phyloP scores from a whole-genome alignment of 345 rosid genomes.

The Eucalyptus dawsonii region DNA sequence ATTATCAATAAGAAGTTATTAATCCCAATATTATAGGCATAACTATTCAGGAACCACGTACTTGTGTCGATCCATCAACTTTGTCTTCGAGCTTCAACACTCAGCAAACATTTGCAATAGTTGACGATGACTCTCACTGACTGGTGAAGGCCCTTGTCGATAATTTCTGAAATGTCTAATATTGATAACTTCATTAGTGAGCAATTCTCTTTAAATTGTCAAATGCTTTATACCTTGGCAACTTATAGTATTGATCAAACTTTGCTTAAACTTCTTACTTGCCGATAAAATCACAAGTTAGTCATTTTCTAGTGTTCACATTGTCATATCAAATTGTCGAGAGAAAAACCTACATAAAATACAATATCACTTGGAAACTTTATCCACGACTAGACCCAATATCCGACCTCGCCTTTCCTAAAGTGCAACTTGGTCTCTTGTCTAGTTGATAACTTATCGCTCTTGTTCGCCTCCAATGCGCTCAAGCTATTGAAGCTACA shows the following conservation, averaged over 20 bases:
- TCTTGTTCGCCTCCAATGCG: neutral
- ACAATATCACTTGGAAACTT: neutral
- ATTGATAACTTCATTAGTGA: no score
- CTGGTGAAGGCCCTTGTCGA: no score
- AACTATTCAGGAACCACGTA: neutral
- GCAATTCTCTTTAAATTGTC: no score
- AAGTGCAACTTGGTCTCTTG: constrained; percentile 7
- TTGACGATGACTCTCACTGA: no score
- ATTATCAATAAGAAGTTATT: neutral
- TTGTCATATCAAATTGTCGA: neutral
- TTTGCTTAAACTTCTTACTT: no score
- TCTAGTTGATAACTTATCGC: neutral
- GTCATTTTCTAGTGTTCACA: neutral
- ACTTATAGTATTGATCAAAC: no score
- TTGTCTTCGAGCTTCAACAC: neutral
- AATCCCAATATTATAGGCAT: neutral
- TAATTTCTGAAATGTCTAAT: no score
- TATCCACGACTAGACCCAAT: neutral
- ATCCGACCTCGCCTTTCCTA: neutral
- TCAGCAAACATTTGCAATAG: neutral
- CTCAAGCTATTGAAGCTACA: neutral
- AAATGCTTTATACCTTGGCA: no score
- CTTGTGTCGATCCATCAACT: neutral
- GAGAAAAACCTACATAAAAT: neutral
- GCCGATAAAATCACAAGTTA: no score